phyloP scores from a whole-genome alignment of 2,329 filamentous ascomycete genomes.

The Fonsecaea erecta region DNA sequence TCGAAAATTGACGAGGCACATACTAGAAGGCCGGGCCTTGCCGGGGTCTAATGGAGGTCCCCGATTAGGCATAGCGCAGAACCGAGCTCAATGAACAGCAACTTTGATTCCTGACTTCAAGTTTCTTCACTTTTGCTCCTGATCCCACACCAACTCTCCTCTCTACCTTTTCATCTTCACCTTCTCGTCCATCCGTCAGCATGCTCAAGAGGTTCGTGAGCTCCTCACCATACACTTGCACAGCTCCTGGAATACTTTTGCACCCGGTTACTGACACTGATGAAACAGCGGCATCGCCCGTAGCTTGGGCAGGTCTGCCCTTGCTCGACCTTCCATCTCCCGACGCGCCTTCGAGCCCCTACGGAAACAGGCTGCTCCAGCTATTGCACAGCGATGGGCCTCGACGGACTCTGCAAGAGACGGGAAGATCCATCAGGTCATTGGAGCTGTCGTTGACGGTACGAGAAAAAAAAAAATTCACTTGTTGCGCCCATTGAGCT shows the following conservation, averaged over 20 bases:
- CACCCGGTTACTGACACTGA: constrained; percentile 41
- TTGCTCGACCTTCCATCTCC: constrained; percentile 61
- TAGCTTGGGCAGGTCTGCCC: constrained; percentile 63
- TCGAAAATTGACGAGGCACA: constrained; percentile 1
- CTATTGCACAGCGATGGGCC: constrained; percentile 65
- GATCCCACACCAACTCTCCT: constrained; percentile 31
- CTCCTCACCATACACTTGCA: constrained; percentile 24
- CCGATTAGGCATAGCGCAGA: constrained; percentile 20
- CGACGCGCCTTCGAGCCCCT: constrained; percentile 62
- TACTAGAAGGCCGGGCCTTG: background rate
- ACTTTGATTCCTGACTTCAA: constrained; percentile 15
- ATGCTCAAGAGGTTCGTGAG: constrained; percentile 66
- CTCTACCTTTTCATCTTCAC: constrained; percentile 29
- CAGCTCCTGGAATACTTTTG: constrained; percentile 43
- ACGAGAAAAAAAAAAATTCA: constrained; percentile 50
- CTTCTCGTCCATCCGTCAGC: constrained; percentile 46
- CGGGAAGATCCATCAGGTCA: constrained; percentile 79
- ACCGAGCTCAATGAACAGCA: constrained; percentile 4
- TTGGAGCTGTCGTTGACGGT: constrained; percentile 99
- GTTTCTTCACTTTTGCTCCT: constrained; percentile 29
- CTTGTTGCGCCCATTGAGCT: constrained; percentile 40
- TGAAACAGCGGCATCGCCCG: constrained; percentile 66
- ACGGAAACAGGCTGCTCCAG: constrained; percentile 62
- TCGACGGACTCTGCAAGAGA: constrained; percentile 60
- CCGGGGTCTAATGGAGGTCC: background rate